phyloP scores from a whole-genome alignment of 192 early-diverging fungal species.

The Linnemannia elongata region DNA sequence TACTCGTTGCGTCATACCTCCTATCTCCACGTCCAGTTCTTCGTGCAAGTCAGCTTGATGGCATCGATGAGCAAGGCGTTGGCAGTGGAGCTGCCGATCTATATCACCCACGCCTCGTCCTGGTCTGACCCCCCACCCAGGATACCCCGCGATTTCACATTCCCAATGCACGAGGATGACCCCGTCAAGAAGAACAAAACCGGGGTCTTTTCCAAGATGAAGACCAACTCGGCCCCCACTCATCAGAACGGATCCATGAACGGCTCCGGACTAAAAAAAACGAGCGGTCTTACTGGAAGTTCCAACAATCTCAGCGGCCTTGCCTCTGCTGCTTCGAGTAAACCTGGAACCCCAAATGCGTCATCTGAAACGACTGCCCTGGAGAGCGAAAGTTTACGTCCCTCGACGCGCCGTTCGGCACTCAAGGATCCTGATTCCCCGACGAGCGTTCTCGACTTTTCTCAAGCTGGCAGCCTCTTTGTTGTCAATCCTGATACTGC shows the following conservation, averaged over 20 bases:
- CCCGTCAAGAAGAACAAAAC: constrained; percentile 51
- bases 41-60: constrained; percentile 52
- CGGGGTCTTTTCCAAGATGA: constrained; percentile 46
- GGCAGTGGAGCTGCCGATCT: constrained; percentile 44
- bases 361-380: background rate
- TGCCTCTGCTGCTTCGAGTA: constrained; percentile 1
- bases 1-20: constrained; percentile 47
- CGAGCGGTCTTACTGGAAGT: background rate
- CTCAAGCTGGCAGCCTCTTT: constrained; percentile 48
- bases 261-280: background rate
- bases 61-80: constrained; percentile 49
- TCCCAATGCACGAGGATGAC: constrained; percentile 44
- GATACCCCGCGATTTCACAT: constrained; percentile 42
- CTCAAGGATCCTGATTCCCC: constrained; percentile 50
- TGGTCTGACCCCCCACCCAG: constrained; percentile 56
- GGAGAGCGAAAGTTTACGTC: background rate
- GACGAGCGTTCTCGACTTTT: constrained; percentile 49
- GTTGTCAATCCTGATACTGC: constrained; percentile 51
- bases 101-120: constrained; percentile 49
- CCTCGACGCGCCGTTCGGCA: constrained; percentile 21
- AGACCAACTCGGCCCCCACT: background rate
- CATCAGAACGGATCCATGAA: background rate
- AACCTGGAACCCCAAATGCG: background rate
- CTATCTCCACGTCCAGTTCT: constrained; percentile 44
- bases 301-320: background rate